Evolutionary conservation across 225 moss, liverwort and hornwort species (phyloP).

Genomic region (Bryum argenteum): DNA sequence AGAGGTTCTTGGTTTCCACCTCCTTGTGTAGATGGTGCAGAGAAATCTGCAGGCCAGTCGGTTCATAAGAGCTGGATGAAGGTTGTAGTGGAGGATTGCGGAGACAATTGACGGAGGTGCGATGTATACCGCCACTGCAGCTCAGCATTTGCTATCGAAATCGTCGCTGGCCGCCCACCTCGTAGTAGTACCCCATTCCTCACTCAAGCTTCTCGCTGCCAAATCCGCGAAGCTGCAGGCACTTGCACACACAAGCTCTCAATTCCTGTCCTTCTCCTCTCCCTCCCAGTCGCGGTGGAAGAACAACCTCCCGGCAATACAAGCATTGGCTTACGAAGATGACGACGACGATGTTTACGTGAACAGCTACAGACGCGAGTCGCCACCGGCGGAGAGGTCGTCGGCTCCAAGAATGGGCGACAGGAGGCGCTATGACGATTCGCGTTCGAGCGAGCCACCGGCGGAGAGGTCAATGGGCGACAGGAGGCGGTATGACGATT

Average conservation of each 20-base stretch:
- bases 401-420: conserved; percentile 27
- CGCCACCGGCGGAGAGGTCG: conserved; percentile 17
- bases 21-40: background rate
- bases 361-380: conserved; percentile 44
- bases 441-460: conserved; percentile 9
- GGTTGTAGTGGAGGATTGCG: conserved; percentile 14
- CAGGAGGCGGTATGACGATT: conserved; percentile 14
- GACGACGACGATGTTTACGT: conserved; percentile 56
- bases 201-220: conserved; percentile 30
- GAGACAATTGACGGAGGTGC: conserved; percentile 27
- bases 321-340: conserved; percentile 31
- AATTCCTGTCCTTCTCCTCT: conserved; percentile 14
- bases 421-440: background rate
- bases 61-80: conserved; percentile 42
- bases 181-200: conserved; percentile 30
- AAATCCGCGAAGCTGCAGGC: conserved; percentile 25
- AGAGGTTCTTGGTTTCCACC: background rate
- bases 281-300: conserved; percentile 18
- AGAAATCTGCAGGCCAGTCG: background rate
- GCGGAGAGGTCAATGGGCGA: conserved; percentile 28
- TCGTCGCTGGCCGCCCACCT: conserved; percentile 23
- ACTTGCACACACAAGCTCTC: conserved; percentile 13
- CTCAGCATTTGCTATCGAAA: conserved; percentile 46
- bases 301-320: conserved; percentile 4
- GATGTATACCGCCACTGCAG: conserved; percentile 51